A percentile compares a stretch with the other conserved stretches of the same genome.
These are phyloP conservation scores for Debaryomycetaceae sp. DNA, from an alignment of 1,139 yeast species.

Conservation along the genomic window DNA sequence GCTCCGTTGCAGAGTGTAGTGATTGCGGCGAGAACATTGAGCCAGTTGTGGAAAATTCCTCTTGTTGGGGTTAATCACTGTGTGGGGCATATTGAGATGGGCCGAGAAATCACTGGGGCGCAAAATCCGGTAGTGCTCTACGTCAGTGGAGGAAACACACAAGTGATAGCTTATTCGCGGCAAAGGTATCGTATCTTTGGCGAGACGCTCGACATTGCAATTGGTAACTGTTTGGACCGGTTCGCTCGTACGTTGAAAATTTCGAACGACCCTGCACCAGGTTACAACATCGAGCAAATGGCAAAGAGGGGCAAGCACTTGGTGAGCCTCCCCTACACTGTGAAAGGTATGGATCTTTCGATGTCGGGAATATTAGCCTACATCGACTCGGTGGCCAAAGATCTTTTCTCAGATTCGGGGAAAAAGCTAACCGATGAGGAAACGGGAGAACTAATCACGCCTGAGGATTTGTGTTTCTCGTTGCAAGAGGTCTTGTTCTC, in stretches of 20 bases:
- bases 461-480: constrained; percentile 89
- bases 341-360: constrained; percentile 96
- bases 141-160: constrained; percentile 98
- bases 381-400: constrained; percentile 76
- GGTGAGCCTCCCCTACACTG: constrained; percentile 87
- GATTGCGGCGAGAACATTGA: constrained; percentile 82
- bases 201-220: constrained; percentile 94
- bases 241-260: constrained; percentile 89
- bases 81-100: constrained; percentile 98
- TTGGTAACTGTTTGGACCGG: constrained; percentile 93
- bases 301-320: constrained; percentile 73
- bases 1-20: constrained; percentile 95
- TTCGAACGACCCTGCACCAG: constrained; percentile 94
- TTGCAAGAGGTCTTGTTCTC: constrained; percentile 90
- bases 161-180: constrained; percentile 92
- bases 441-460: constrained; percentile 57
- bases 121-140: constrained; percentile 91
- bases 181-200: constrained; percentile 94
- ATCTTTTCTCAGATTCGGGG: constrained; percentile 50
- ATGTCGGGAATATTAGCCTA: constrained; percentile 93
- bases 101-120: constrained; percentile 95
- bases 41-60: constrained; percentile 80
- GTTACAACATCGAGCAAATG: constrained; percentile 92
- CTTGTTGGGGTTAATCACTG: constrained; percentile 95
- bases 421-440: constrained; percentile 48